Base-by-base conservation (phyloP, 2,329 filamentous ascomycete genomes). In the Erysiphe neolycopersici region DNA sequence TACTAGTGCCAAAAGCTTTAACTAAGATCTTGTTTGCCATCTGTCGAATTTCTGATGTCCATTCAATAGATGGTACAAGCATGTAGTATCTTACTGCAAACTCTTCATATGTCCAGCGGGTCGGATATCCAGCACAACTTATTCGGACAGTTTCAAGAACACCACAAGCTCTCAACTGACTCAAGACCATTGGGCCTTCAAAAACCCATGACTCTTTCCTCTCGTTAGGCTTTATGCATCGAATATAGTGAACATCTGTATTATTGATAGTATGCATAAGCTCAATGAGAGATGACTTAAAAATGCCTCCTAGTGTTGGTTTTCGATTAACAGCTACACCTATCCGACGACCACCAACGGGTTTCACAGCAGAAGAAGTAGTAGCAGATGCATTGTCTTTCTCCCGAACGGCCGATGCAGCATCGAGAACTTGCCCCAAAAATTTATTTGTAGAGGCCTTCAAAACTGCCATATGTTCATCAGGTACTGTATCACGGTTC, bases 181-280 rank as follows among this genome's bases (percentile, higher is more conserved):
- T 93, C 47, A 98, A 70, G 52, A 98, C 89, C 89, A 98, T 98
- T 3, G 91, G 89, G 0, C 89, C 89, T 58, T 98, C 89, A 48
- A 95, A 98, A 54, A 91, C 87, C 89, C 89, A 98, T 0, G 89
- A 74, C 55, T 81, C 81, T 62, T 98, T 98, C 42, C 75, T 82
- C 62, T 98, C 89, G 58, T 98, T 98, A 30, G 89, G 89, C 64
- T 98, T 98, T 63, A 98, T 95, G 60, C 89, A 98, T 52, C 89
- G 77, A 57, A 98, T 98, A 61, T 98, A 98, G 61, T 98, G 89
- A 17, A 95, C 89, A 58, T 98, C 89, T 2, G 89, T 98, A 52
- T 81, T 85, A 61, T 91, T 93, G 62, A 98, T 98, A 5, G 89
- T 98, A 58, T 74, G 70, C 87, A 98, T 98, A 43, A 98, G 72